Percentiles rank a stretch among this genome's conserved stretches.
Conservation (phyloP, 305 asterid species). For the Rubia peregrina region DNA sequence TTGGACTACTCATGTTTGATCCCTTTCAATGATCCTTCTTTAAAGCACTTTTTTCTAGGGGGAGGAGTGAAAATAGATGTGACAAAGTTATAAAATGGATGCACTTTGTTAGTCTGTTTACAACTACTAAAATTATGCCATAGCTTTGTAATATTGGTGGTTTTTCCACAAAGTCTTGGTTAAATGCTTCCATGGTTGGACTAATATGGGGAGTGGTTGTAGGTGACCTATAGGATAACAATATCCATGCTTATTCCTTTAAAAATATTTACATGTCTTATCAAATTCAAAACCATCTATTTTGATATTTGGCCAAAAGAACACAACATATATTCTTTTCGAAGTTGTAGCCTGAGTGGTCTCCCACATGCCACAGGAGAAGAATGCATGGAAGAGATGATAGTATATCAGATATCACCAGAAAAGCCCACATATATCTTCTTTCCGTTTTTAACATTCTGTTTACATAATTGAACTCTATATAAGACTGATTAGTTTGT, state of each 20-base stretch:
- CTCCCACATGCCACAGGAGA: not conserved
- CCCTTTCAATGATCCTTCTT: too few species aligned
- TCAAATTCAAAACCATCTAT: not conserved
- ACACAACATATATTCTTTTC: not conserved
- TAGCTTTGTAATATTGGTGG: not conserved
- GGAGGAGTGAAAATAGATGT: too few species aligned
- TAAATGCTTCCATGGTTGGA: not conserved
- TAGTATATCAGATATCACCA: not conserved
- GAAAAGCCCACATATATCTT: not conserved
- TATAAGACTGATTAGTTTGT: too few species aligned
- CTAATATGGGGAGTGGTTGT: not conserved
- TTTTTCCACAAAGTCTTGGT: not conserved
- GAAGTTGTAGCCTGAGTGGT: not conserved
- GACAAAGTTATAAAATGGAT: too few species aligned
- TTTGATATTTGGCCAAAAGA: not conserved
- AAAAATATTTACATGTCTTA: not conserved
- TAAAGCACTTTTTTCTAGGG: too few species aligned
- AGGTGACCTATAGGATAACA: too few species aligned
- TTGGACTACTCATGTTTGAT: too few species aligned
- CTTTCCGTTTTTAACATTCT: not conserved
- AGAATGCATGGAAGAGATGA: not conserved
- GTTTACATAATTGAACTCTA: too few species aligned
- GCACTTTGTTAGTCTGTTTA: too few species aligned
- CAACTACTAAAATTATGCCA: not conserved
- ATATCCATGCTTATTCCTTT: not conserved